Evolutionary conservation across 208 protist genomes (phyloP).

Genomic region (Crithidia brevicula): DNA sequence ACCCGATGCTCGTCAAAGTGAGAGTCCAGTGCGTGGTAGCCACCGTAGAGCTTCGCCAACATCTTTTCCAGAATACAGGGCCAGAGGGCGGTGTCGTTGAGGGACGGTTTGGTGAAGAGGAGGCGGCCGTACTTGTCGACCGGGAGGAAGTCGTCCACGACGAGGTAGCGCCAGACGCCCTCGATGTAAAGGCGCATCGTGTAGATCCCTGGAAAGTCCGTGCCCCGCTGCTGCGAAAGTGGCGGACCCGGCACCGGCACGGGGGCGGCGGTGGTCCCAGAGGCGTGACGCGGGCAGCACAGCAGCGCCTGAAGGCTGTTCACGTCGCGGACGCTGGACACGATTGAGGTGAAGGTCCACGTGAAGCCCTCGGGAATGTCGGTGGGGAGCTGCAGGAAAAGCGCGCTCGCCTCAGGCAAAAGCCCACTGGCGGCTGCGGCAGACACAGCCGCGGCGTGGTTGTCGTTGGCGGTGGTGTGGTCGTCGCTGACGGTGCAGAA

Average conservation of each 20-base stretch:
- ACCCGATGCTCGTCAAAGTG: slow-evolving; percentile 28
- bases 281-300: slow-evolving; percentile 17
- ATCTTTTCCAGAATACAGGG: slow-evolving; percentile 87
- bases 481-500: slow-evolving; percentile 5
- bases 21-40: slow-evolving; percentile 72
- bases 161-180: slow-evolving; percentile 83
- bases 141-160: slow-evolving; percentile 89
- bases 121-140: slow-evolving; percentile 62
- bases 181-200: slow-evolving; percentile 73
- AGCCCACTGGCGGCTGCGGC: not conserved
- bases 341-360: slow-evolving; percentile 65
- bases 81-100: slow-evolving; percentile 50
- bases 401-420: not conserved
- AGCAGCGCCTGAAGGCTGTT: slow-evolving; percentile 11
- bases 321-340: slow-evolving; percentile 36
- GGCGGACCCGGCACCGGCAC: not conserved
- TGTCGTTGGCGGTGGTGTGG: slow-evolving; percentile 29
- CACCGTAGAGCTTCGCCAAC: slow-evolving; percentile 83
- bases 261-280: not conserved
- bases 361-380: slow-evolving; percentile 44
- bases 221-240: slow-evolving; percentile 20
- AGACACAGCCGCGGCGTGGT: not conserved
- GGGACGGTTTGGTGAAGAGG: slow-evolving; percentile 68
- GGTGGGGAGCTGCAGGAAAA: slow-evolving; percentile 30
- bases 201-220: slow-evolving; percentile 51